Evolutionary conservation across 352 stramenopile species (phyloP).

Genomic region (Pythium oligandrum): DNA sequence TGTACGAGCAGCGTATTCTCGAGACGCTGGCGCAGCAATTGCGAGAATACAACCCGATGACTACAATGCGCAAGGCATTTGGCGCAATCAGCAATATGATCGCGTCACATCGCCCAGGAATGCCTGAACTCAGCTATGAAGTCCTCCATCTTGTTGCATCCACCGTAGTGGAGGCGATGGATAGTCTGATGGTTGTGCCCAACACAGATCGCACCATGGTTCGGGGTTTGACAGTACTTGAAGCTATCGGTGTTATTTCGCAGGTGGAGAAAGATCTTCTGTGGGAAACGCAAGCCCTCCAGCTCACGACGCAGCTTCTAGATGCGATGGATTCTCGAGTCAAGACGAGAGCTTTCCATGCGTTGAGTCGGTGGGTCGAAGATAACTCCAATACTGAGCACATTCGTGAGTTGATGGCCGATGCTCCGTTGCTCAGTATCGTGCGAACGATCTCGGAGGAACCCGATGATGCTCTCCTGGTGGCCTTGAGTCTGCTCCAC

Average conservation of each 20-base stretch:
- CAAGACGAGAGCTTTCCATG: constrained; percentile 41
- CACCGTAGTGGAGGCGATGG: constrained; percentile 26
- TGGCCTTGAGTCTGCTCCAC: constrained; percentile 44
- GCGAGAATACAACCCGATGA: constrained; percentile 24
- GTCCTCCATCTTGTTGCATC: constrained; percentile 2
- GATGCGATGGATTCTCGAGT: constrained; percentile 30
- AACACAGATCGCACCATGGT: constrained; percentile 32
- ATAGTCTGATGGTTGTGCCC: constrained; percentile 16
- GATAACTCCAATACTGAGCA: constrained; percentile 25
- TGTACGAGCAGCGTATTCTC: constrained; percentile 43
- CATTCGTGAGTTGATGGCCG: constrained; percentile 22
- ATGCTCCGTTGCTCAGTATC: constrained; percentile 35
- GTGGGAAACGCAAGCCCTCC: constrained; percentile 18
- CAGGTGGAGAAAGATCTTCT: constrained; percentile 30
- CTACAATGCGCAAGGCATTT: constrained; percentile 41
- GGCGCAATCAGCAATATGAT: constrained; percentile 28
- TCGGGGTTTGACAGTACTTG: constrained; percentile 41
- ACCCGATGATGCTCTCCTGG: constrained; percentile 24
- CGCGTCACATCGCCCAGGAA: constrained; percentile 8
- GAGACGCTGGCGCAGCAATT: constrained; percentile 40
- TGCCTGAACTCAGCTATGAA: constrained; percentile 5
- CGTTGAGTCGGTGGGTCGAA: constrained; percentile 39
- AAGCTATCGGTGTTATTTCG: constrained; percentile 30
- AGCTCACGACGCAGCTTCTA: constrained; percentile 36
- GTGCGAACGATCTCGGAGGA: constrained; percentile 52